phyloP scores from a whole-genome alignment of 176 grass and related monocot genomes.

The Tillandsia leiboldiana region DNA sequence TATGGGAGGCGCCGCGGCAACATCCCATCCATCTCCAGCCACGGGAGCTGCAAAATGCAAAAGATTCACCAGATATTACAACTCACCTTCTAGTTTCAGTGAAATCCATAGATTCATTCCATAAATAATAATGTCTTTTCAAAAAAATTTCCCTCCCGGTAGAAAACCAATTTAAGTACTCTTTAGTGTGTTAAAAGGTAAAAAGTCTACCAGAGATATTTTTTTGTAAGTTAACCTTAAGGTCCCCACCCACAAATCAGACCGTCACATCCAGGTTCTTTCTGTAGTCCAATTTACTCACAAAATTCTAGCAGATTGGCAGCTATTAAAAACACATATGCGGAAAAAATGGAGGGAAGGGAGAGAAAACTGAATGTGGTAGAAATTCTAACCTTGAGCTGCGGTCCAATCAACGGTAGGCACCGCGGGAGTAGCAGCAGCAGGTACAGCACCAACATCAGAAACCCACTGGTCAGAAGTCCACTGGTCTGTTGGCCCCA shows the following conservation, averaged over 20 bases:
- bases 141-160: too few species aligned
- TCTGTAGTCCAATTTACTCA: too few species aligned
- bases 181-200: too few species aligned
- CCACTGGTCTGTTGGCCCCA: conserved; percentile 54
- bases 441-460: conserved; percentile 23
- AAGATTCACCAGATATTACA: not conserved
- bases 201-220: too few species aligned
- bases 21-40: conserved; percentile 41
- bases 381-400: conserved; percentile 37
- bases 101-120: not conserved
- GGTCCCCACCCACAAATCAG: too few species aligned
- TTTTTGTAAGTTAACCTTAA: too few species aligned
- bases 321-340: not conserved
- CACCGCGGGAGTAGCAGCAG: conserved; percentile 15
- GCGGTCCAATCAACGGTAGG: conserved; percentile 33
- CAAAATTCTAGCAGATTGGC: not conserved
- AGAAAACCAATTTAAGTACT: too few species aligned
- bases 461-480: conserved; percentile 51
- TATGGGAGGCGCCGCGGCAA: conserved; percentile 15
- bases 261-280: too few species aligned
- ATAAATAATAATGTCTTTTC: too few species aligned
- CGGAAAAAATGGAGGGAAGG: not conserved
- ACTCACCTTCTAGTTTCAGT: not conserved
- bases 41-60: conserved; percentile 31
- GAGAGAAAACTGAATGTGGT: not conserved